Base-by-base conservation (phyloP, 176 grass and related monocot genomes). In the Juncus effusus region DNA sequence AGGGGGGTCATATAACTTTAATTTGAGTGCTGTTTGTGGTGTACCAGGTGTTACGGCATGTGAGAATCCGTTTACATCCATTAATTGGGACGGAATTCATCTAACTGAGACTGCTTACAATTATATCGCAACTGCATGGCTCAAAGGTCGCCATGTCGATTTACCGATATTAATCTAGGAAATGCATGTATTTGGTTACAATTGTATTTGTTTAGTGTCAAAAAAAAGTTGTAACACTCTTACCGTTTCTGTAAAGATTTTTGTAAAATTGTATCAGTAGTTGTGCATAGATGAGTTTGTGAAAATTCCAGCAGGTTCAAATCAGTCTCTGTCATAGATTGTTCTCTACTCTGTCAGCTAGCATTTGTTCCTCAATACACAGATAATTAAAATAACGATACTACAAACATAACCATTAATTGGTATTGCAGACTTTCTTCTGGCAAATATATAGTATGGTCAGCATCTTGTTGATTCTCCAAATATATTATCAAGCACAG, bases 71-170 rank as follows among this genome's bases (percentile, higher is more conserved):
- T 51, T 59, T 38, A 44, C 0, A 3, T 47, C 56, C 64, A 64
- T 95, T 19, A 90, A 84, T 84, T 95, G 90, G 90, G 90, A 95
- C 42, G 86, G 86, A 35, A 95, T 95, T 44, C 90, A 95, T 69
- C 80, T 95, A 2, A 95, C 90, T 1, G 90, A 95, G 62, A 86
- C 90, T 13, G 90, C 90, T 1, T 86, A 95, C 70, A 86, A 40
- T 63, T 38, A 79, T 69, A 90, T 95, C 77, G 83, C 90, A 67
- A 64, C 71, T 68, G 90, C 86, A 0, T 95, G 90, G 90, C 35
- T 90, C 70, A 80, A 65, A 16, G 79, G 65, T 9, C 12, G 45
- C 35, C 19, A 60, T 40, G 73, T 51, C 35, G 16, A 59, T 38
- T 50, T 50, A 10, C 16, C 37, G 35, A 77, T 77, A 11, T 58